These are phyloP conservation scores for Hypoxylon sp. DNA, from an alignment of 2,329 filamentous ascomycete genomes.

Conservation along the genomic window DNA sequence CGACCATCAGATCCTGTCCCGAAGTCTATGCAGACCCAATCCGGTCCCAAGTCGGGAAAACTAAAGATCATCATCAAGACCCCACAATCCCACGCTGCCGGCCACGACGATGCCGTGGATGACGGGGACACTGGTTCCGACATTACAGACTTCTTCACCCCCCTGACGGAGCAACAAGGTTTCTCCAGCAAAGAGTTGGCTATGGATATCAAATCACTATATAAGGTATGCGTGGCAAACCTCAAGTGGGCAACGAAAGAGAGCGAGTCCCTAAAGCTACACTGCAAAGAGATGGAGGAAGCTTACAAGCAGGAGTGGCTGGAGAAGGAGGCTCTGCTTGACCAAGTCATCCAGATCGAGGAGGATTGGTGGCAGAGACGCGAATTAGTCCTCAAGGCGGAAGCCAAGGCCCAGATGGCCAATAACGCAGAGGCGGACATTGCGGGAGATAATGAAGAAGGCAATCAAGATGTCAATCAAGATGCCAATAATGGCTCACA, in stretches of 20 bases:
- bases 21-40: constrained; percentile 72
- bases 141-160: constrained; percentile 71
- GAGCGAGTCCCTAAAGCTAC: constrained; percentile 72
- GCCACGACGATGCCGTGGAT: constrained; percentile 68
- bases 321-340: constrained; percentile 83
- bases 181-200: constrained; percentile 77
- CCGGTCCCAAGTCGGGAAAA: constrained; percentile 63
- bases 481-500: constrained; percentile 32
- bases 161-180: constrained; percentile 69
- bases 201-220: constrained; percentile 72
- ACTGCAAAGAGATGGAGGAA: constrained; percentile 77
- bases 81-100: constrained; percentile 69
- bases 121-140: constrained; percentile 70
- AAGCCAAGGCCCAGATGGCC: constrained; percentile 48
- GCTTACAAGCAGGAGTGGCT: constrained; percentile 80
- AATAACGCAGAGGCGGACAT: constrained; percentile 33
- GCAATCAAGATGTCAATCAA: constrained; percentile 17
- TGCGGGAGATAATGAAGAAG: constrained; percentile 35
- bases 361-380: constrained; percentile 74
- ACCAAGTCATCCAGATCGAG: constrained; percentile 78
- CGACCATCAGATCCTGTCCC: constrained; percentile 83
- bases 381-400: constrained; percentile 64
- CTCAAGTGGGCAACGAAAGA: constrained; percentile 81
- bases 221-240: constrained; percentile 78
- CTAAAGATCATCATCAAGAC: constrained; percentile 76